Percentiles rank a stretch among this genome's conserved stretches.
These are phyloP conservation scores for Leonotis leonurus DNA, from an alignment of 257 asterid species.

Conservation along the genomic window DNA sequence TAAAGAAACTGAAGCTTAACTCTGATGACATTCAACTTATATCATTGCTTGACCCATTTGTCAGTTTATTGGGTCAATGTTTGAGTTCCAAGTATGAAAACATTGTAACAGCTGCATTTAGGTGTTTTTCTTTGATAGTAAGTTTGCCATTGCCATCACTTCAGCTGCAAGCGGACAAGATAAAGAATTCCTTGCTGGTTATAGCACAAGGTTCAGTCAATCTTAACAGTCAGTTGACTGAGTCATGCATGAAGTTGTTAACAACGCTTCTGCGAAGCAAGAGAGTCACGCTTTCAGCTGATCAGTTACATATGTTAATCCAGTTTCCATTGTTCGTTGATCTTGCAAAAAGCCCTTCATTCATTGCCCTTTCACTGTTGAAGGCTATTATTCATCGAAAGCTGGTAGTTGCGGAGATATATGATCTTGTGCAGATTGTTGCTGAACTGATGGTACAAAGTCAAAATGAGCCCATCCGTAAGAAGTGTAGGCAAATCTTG, in stretches of 20 bases:
- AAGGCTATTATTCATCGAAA: conserved; percentile 73
- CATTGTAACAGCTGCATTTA: conserved; percentile 56
- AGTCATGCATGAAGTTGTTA: conserved; percentile 73
- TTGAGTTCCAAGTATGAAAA: conserved; percentile 71
- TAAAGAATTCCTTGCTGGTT: conserved; percentile 62
- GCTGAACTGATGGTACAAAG: conserved; percentile 78
- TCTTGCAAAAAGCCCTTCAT: conserved; percentile 68
- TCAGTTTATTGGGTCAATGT: conserved; percentile 55
- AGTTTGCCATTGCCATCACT: conserved; percentile 77
- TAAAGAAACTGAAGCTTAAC: conserved; percentile 53
- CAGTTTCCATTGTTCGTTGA: conserved; percentile 87
- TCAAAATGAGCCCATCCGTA: conserved; percentile 77
- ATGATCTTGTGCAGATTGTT: conserved; percentile 62
- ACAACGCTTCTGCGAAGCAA: conserved; percentile 59
- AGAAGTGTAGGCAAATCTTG: conserved; percentile 70
- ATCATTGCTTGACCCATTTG: conserved; percentile 67
- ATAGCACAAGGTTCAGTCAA: conserved; percentile 69
- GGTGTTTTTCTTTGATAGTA: conserved; percentile 61
- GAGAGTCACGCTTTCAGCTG: conserved; percentile 62
- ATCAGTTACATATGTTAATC: conserved; percentile 71
- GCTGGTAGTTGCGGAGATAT: conserved; percentile 74
- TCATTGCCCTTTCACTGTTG: conserved; percentile 68
- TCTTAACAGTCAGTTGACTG: conserved; percentile 57
- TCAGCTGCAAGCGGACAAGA: conserved; percentile 54
- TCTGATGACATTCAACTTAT: conserved; percentile 40